Percentiles rank a stretch among this genome's conserved stretches.
Evolutionary conservation across 1,284 basidiomycete species (phyloP).

Genomic region (Malassezia furfur): DNA sequence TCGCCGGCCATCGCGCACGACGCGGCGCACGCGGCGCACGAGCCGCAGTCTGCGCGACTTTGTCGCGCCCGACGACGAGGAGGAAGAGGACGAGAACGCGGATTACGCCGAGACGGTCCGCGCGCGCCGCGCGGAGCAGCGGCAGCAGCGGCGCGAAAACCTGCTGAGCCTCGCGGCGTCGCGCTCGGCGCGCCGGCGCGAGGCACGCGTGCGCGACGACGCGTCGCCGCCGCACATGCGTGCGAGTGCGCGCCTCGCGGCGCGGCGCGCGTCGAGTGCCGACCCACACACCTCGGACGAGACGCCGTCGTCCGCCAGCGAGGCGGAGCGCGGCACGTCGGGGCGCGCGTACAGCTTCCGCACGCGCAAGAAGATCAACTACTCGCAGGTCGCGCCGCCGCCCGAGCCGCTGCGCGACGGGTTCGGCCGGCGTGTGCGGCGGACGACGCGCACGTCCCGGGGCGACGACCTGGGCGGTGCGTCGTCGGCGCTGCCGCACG

Average conservation of each 20-base stretch:
- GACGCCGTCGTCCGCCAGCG: constrained; percentile 21
- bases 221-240: background rate
- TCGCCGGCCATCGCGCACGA: background rate
- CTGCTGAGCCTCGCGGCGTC: constrained; percentile 18
- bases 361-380: constrained; percentile 44
- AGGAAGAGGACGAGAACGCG: constrained; percentile 31
- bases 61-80: constrained; percentile 29
- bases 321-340: constrained; percentile 28
- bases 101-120: constrained; percentile 19
- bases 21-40: background rate
- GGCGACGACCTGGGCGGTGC: constrained; percentile 6
- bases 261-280: constrained; percentile 7
- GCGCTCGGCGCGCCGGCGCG: constrained; percentile 15
- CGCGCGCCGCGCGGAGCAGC: constrained; percentile 11
- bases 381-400: constrained; percentile 38
- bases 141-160: constrained; percentile 13
- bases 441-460: constrained; percentile 7
- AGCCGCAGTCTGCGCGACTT: constrained; percentile 28
- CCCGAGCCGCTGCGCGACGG: constrained; percentile 31
- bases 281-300: constrained; percentile 25
- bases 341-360: constrained; percentile 38
- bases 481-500: constrained; percentile 1
- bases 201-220: constrained; percentile 11
- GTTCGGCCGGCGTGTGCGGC: constrained; percentile 31
- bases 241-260: background rate